A percentile compares a stretch with the other conserved stretches of the same genome.
Conservation (phyloP, 257 asterid genomes). For the Penstemon eatonii region DNA sequence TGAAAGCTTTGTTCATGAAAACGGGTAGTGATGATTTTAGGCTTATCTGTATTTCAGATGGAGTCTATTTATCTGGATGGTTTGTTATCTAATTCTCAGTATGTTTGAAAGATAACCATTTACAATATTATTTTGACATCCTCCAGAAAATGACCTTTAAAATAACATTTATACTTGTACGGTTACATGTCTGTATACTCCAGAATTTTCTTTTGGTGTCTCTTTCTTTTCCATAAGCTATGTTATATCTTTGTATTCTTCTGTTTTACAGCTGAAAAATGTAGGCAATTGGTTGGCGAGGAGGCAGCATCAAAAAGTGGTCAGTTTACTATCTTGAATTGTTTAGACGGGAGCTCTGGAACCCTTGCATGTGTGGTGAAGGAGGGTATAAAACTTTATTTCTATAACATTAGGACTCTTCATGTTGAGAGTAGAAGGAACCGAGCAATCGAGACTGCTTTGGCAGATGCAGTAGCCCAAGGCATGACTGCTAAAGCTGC, state of each 20-base stretch:
- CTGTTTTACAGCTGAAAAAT: conserved; percentile 74
- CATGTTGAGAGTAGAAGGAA: conserved; percentile 76
- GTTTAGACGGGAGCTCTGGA: conserved; percentile 86
- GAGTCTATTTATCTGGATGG: neutral
- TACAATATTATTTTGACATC: no score
- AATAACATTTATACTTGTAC: conserved; percentile 1
- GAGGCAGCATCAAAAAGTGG: conserved; percentile 94
- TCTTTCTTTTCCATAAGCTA: conserved; percentile 13
- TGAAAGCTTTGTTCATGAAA: neutral
- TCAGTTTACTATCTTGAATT: conserved; percentile 61
- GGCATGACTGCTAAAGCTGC: conserved; percentile 76
- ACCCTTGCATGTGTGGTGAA: conserved; percentile 79
- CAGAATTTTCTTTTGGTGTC: conserved; percentile 11
- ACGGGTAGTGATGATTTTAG: neutral
- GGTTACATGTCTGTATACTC: neutral
- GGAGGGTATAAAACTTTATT: conserved; percentile 86
- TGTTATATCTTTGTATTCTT: conserved; percentile 14
- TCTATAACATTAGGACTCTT: conserved; percentile 56
- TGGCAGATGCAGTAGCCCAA: conserved; percentile 74
- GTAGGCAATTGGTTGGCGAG: conserved; percentile 75
- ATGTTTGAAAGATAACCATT: no score
- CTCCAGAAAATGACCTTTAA: neutral
- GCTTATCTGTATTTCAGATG: neutral
- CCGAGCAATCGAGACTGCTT: conserved; percentile 72
- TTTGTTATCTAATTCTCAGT: neutral